Conservation (phyloP, 1,284 basidiomycete genomes). For the Exobasidium rhododendri region DNA sequence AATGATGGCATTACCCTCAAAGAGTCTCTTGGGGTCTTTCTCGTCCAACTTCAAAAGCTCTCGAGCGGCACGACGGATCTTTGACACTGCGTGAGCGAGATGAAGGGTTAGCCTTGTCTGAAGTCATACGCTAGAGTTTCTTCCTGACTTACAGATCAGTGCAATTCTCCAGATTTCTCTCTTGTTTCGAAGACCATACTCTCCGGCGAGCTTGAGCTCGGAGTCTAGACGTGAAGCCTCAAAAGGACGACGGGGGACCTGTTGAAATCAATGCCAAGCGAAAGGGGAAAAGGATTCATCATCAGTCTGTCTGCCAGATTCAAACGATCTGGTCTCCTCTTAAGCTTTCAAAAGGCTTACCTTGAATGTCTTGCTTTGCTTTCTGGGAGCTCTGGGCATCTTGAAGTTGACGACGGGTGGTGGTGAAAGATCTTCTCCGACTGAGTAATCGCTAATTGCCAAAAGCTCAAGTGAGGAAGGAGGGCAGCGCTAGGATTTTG, state of each 20-base stretch:
- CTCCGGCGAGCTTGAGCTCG: constrained; percentile 99
- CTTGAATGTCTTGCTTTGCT: constrained; percentile 55
- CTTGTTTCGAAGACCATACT: constrained; percentile 99
- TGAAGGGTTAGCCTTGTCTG: constrained; percentile 52
- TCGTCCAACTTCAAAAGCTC: constrained; percentile 99
- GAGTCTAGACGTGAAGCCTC: constrained; percentile 97
- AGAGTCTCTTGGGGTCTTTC: constrained; percentile 99
- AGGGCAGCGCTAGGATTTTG: not conserved
- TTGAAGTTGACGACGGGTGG: constrained; percentile 11
- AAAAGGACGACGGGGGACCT: constrained; percentile 91
- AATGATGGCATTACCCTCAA: constrained; percentile 98
- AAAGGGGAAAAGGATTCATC: too few species aligned
- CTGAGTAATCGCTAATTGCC: too few species aligned
- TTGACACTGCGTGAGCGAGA: too few species aligned
- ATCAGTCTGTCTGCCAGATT: too few species aligned
- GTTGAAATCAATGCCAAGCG: too few species aligned
- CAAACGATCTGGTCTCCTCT: too few species aligned
- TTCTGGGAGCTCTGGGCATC: constrained; percentile 50
- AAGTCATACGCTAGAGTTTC: not conserved
- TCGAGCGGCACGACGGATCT: constrained; percentile 99
- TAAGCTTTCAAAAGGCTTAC: too few species aligned
- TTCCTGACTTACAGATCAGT: too few species aligned
- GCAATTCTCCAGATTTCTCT: constrained; percentile 99
- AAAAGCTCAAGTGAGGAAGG: too few species aligned
- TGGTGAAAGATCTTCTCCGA: too few species aligned